Base-by-base conservation (phyloP, 1,139 yeast genomes). In the Lodderomyces orthopsilosis region DNA sequence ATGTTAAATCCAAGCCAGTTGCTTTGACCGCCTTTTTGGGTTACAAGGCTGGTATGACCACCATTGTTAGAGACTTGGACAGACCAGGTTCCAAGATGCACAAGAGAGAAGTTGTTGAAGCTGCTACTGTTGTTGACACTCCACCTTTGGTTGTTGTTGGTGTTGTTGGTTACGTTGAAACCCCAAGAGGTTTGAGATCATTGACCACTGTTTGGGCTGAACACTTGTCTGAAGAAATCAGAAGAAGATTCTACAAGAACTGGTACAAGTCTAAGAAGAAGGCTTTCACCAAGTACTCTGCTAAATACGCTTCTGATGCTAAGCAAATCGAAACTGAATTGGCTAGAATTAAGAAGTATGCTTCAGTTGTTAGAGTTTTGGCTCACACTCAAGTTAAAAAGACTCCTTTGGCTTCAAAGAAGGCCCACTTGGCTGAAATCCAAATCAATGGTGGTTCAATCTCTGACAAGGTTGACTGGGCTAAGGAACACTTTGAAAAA, bases 1-100 rank as follows among this genome's bases (percentile, higher is more conserved):
- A 94, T 75, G 95, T 88, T 75, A 84, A 87, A 79, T 75, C 96
- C 63, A 93, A 93, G 86, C 96, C 98, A 67, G 97, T 91, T 67
- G 95, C 96, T 74, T 83, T 94, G 76, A 93, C 98, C 63, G 97
- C 98, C 63, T 93, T 93, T 94, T 85, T 93, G 67, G 98, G 98
- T 81, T 85, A 85, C 87, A 91, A 93, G 85, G 98, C 98, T 63
- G 98, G 98, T 88, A 93, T 93, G 98, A 85, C 98, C 79, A 93
- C 98, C 79, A 89, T 90, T 66, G 98, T 93, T 70, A 91, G 98
- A 83, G 98, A 93, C 81, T 86, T 93, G 73, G 98, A 93, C 90
- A 89, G 98, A 82, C 98, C 98, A 79, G 98, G 98, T 74, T 93
- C 98, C 73, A 93, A 93, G 85, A 90, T 91, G 97, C 97, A 93